Conservation (phyloP, 2,329 filamentous ascomycete species). For the Botrytis sinoallii region DNA sequence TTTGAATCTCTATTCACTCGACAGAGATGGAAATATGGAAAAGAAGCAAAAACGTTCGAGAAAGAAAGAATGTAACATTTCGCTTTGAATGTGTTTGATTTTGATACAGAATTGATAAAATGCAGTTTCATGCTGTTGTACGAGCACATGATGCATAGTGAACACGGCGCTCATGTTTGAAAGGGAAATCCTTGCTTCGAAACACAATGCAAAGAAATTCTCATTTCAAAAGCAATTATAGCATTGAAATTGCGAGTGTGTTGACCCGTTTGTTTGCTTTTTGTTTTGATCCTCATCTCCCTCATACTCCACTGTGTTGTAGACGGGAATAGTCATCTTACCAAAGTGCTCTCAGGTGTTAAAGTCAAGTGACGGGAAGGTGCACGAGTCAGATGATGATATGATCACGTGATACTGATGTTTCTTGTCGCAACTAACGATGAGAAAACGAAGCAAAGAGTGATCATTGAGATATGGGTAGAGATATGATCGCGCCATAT, state of each 20-base stretch:
- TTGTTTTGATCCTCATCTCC: not conserved
- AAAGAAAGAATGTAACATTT: not conserved
- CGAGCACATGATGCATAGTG: constrained; percentile 15
- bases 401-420: not conserved
- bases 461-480: not conserved
- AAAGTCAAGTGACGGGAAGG: not conserved
- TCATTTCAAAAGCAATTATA: not conserved
- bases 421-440: not conserved
- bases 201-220: constrained; percentile 10
- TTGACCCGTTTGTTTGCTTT: not conserved
- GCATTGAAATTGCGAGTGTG: not conserved
- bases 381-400: not conserved
- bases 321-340: too few species aligned
- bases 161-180: constrained; percentile 4
- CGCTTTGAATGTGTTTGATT: not conserved
- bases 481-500: too few species aligned
- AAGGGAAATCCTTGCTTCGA: constrained; percentile 14
- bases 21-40: not conserved
- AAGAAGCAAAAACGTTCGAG: not conserved
- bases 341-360: not conserved
- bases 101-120: not conserved
- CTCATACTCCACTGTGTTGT: not conserved
- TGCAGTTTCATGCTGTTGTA: constrained; percentile 8
- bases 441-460: not conserved
- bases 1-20: not conserved